These are phyloP conservation scores for Trichoderma citrinoviride DNA, from an alignment of 2,329 filamentous ascomycete genomes.

Conservation along the genomic window DNA sequence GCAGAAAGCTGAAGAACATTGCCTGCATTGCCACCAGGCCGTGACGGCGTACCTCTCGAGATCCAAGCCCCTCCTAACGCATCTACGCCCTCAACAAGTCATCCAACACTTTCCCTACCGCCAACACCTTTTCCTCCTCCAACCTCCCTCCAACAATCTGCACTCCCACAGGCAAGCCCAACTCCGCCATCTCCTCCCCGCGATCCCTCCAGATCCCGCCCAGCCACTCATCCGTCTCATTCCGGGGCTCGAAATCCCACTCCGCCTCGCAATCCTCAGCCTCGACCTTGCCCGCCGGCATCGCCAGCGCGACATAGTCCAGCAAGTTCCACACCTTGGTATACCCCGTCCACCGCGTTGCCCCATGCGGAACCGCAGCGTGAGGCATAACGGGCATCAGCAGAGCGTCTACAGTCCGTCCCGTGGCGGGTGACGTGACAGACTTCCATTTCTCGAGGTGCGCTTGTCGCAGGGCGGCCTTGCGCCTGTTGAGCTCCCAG, in stretches of 20 bases:
- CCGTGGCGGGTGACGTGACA: constrained; percentile 31
- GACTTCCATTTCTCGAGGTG: not conserved
- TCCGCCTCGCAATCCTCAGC: not conserved
- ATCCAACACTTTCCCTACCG: not conserved
- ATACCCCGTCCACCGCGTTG: not conserved
- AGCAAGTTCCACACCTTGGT: not conserved
- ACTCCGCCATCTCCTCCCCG: constrained; percentile 32
- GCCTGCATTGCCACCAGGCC: no score
- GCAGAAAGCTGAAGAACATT: not conserved
- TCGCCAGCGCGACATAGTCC: not conserved
- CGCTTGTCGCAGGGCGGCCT: not conserved
- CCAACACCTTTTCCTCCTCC: constrained; percentile 54
- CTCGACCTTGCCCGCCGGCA: not conserved
- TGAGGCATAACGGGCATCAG: constrained; percentile 2
- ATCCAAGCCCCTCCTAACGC: no score
- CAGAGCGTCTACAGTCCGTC: constrained; percentile 22
- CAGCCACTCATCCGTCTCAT: not conserved
- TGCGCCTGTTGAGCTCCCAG: constrained; percentile 53
- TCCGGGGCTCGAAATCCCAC: not conserved
- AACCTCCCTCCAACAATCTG: constrained; percentile 52
- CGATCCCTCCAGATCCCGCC: constrained; percentile 34
- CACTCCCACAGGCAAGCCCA: constrained; percentile 45
- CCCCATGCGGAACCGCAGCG: not conserved
- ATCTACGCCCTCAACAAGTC: not conserved
- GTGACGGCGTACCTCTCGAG: no score